Base-by-base conservation (phyloP, 768 basidiomycete genomes). In the Mycena galericulata region DNA sequence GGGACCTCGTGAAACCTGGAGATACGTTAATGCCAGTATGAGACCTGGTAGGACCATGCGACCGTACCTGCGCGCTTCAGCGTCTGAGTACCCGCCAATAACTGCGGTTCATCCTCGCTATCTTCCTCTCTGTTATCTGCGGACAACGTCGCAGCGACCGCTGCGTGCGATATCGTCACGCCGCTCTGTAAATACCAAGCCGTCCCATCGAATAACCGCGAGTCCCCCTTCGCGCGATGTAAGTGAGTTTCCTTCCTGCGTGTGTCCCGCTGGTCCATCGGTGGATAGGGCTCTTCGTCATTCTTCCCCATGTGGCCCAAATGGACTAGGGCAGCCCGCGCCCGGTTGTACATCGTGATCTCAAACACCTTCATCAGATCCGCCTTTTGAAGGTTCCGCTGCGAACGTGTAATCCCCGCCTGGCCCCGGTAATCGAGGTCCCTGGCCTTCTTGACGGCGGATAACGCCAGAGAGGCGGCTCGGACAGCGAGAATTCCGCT, bases 81-180 rank as follows among this genome's bases (percentile, higher is more conserved):
- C 8, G 43, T 61, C 46, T 61, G 59, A 20, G 66, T 67, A 2
- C 66, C 60, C 14, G 59, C 60, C 41, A 62, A 30, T 6, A 67
- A 34, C 51, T 29, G 41, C 1, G 66, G 60, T 26, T 56, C 40
- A 10, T 50, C 56, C 12, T 51, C 50, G 27, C 20, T 34, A 1
- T 53, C 27, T 12, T 40, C 51, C 26, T 4, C 8, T 27, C 53
- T 40, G 9, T 14, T 34, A 8, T 5, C 40, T 30, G 56, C 1
- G n/a, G 43, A 27, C 29, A 43, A 27, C 9, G 14, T 14, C 17
- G 50, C 45, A 15, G 32, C 26, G 7, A 38, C 30, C 34, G 46
- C 43, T 4, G 45, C 41, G 18, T 12, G 6, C 43, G 43, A 45
- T 45, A 45, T 22, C 43, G 3, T 45, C n/a, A 45, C 43, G 9